Base-by-base conservation (phyloP, 495 filamentous ascomycete species). In the Penicillium steckii region DNA sequence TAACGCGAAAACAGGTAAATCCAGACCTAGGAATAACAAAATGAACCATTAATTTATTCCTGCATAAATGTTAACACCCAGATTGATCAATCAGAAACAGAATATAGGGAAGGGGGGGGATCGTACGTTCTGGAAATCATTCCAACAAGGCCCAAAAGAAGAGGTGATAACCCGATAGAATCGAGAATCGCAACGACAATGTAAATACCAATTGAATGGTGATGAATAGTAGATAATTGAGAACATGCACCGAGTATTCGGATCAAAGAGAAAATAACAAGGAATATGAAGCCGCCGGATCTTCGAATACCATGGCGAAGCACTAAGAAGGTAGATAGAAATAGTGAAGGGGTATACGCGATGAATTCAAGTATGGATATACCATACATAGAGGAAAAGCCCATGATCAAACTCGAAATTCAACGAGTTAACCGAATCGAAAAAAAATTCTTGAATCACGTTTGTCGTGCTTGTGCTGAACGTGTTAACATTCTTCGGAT, bases 161-260 rank as follows among this genome's bases (percentile, higher is more conserved):
- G 26, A 17, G 66, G 66, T 0, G 66, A 65, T 12, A 69, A 29
- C n/a, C 64, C 66, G 18, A 69, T 53, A 2, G 66, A 61, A 29
- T 52, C 61, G 48, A 61, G 65, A 21, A 69, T 57, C 8, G 58
- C 59, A 10, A 55, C 55, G 8, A 59, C 55, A 12, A 51, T 61
- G 46, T 53, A 65, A 2, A 69, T 37, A 7, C 55, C 35, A 15
- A 8, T 48, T 1, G 64, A 66, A 17, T 57, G 56, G 13, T 67
- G 27, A 30, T 35, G 49, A 55, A 72, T 70, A 29, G 68, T 72
- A 18, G 65, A 65, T 3, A 77, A 62, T 30, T 75, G 52, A 49
- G 72, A 66, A 40, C 44, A 42, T 23, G 62, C 56, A 23, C 68
- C 66, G 18, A 77, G 59, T 32, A 77, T 61, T 23, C 73, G 70